Evolutionary conservation across 305 asterid species (phyloP).

Genomic region (Solanum hybrid): DNA sequence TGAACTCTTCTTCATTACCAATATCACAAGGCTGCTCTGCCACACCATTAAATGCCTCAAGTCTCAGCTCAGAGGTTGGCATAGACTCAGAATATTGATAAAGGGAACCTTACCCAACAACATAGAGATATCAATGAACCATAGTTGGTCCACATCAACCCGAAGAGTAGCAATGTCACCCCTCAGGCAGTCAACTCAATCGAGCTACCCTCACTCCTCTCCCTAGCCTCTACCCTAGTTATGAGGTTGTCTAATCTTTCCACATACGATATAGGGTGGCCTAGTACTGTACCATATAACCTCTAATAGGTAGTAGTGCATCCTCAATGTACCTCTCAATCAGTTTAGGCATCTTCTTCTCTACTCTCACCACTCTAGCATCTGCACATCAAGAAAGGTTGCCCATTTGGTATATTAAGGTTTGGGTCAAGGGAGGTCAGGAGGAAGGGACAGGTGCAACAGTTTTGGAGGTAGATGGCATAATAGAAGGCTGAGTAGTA

Average conservation of each 20-base stretch:
- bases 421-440: not conserved
- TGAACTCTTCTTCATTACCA: not conserved
- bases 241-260: not conserved
- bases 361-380: not conserved
- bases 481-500: not conserved
- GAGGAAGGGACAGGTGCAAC: not conserved
- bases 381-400: not conserved
- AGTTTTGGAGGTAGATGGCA: not conserved
- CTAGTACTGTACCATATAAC: not conserved
- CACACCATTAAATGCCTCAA: not conserved
- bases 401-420: not conserved
- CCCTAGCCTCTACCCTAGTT: not conserved
- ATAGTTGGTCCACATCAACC: not conserved
- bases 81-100: not conserved
- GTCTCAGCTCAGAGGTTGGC: not conserved
- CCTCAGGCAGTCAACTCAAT: not conserved
- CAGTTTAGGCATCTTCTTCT: not conserved
- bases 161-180: not conserved
- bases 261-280: not conserved
- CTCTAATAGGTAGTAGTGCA: not conserved
- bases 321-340: not conserved
- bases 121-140: not conserved
- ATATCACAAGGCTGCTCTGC: not conserved
- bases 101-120: not conserved
- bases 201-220: not conserved